Base-by-base conservation (phyloP, 192 early-diverging fungal species). In the Gryganskiella cystojenkinii region DNA sequence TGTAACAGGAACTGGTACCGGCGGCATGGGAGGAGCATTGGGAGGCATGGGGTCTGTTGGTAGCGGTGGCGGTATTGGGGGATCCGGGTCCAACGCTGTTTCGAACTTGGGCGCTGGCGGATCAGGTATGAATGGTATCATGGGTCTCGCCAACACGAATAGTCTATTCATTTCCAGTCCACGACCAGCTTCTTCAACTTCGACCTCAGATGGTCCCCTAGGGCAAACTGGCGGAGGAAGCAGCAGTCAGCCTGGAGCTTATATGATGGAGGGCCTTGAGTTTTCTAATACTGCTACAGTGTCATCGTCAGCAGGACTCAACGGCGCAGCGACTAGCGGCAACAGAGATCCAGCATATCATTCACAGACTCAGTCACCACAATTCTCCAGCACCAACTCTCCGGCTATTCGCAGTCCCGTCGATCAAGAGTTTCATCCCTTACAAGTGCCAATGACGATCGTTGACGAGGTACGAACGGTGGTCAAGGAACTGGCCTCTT, bases 391-490 rank as follows among this genome's bases (percentile, higher is more conserved):
- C 54, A 33, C 28, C 19, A 56, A 37, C 34, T 40, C 37, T 40
- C 37, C 37, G 35, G 35, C 34, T 42, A 25, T n/a, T 43, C 56
- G 20, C 45, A 60, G 56, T 15, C 54, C 45, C 6, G 22, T n/a
- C 4, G 22, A 63, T 19, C 47, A 52, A n/a, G 20, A 64, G 0
- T 30, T 30, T 10, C 2, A 9, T 20, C 49, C 27, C 0, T 47
- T 40, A 11, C 73, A 67, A 19, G 53, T 56, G n/a, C 65, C 74
- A n/a, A 46, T 59, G 66, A 78, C 66, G 31, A 69, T 78, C 22
- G 74, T 78, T 17, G 74, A 78, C 17, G 74, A 78, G 49, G 67
- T 78, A 8, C 53, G 74, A 20, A 68, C 64, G 43, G 67, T 78
- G 13, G 74, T 78, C 1, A 65, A 78, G 24, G 74, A 78, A 24